Conservation (phyloP, 2,329 filamentous ascomycete genomes). For the Aspergillus sp. region DNA sequence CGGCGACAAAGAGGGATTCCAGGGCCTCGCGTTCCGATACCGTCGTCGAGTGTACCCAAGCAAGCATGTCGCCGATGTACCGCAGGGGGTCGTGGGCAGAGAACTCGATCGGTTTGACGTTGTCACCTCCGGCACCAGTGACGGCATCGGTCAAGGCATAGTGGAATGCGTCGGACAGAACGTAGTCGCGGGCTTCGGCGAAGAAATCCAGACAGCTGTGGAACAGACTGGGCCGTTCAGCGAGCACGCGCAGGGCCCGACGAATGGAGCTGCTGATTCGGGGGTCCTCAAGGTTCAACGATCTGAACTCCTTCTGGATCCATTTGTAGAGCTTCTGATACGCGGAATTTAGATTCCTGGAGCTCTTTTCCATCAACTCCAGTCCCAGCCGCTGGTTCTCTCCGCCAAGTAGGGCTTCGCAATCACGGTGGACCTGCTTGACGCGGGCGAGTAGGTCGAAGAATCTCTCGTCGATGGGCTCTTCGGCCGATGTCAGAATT, state of each 20-base stretch:
- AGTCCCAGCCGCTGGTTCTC: slow-evolving; percentile 85
- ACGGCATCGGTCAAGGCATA: slow-evolving; percentile 75
- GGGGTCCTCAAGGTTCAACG: slow-evolving; percentile 87
- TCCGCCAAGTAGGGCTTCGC: slow-evolving; percentile 82
- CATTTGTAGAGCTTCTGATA: slow-evolving; percentile 96
- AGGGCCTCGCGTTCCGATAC: slow-evolving; percentile 92
- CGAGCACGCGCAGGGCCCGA: slow-evolving; percentile 78
- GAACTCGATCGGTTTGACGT: slow-evolving; percentile 87
- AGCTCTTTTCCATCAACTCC: slow-evolving; percentile 88
- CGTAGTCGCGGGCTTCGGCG: slow-evolving; percentile 81
- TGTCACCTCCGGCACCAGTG: slow-evolving; percentile 58
- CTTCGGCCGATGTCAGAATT: slow-evolving; percentile 72
- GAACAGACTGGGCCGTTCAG: slow-evolving; percentile 85
- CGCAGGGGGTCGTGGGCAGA: slow-evolving; percentile 87
- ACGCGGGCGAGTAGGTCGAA: slow-evolving; percentile 74
- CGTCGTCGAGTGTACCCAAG: slow-evolving; percentile 91
- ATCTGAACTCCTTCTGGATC: slow-evolving; percentile 91
- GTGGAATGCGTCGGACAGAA: slow-evolving; percentile 86
- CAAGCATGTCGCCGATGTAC: slow-evolving; percentile 95
- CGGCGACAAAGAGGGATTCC: slow-evolving; percentile 85
- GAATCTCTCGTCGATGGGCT: slow-evolving; percentile 82
- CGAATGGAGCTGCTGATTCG: slow-evolving; percentile 85
- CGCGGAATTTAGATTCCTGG: slow-evolving; percentile 79
- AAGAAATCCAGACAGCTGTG: slow-evolving; percentile 93
- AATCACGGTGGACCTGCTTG: slow-evolving; percentile 85